Conservation (phyloP, 805 yeast genomes). For the Schizosaccharomyces lindneri region DNA sequence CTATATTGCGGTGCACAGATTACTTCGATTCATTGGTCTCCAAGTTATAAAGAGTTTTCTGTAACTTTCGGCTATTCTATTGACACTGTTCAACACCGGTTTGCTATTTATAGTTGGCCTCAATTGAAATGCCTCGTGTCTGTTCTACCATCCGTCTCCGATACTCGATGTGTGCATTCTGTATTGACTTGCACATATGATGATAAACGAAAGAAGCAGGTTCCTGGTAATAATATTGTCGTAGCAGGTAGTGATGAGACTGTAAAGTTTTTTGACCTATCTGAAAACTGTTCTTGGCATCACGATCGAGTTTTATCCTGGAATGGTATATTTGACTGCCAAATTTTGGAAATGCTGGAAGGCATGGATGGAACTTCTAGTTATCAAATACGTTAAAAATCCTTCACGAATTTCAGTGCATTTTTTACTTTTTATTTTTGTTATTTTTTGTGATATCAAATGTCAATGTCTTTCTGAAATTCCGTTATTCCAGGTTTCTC, state of each 20-base stretch:
- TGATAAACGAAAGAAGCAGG: background rate
- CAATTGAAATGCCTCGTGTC: conserved; percentile 16
- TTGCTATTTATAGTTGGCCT: background rate
- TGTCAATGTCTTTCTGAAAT: too few species aligned
- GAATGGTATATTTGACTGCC: conserved; percentile 11
- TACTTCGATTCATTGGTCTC: conserved; percentile 10
- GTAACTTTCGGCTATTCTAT: background rate
- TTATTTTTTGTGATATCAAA: background rate
- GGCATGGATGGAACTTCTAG: conserved; percentile 8
- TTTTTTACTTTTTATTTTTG: background rate
- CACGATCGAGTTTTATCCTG: conserved; percentile 6
- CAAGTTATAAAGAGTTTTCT: conserved; percentile 3
- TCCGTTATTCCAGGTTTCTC: too few species aligned
- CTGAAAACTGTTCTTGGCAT: conserved; percentile 20
- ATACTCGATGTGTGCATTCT: background rate
- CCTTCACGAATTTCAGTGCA: background rate
- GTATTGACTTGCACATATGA: background rate
- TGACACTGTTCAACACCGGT: background rate
- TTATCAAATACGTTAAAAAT: background rate
- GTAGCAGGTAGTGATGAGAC: conserved; percentile 62
- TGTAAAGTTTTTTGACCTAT: conserved; percentile 45
- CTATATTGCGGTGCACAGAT: conserved; percentile 36
- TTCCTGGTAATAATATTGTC: conserved; percentile 23
- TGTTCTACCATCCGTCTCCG: conserved; percentile 21
- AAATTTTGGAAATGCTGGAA: conserved; percentile 10